phyloP scores from a whole-genome alignment of 805 yeast species.

The Jamesozyma rosinii region DNA sequence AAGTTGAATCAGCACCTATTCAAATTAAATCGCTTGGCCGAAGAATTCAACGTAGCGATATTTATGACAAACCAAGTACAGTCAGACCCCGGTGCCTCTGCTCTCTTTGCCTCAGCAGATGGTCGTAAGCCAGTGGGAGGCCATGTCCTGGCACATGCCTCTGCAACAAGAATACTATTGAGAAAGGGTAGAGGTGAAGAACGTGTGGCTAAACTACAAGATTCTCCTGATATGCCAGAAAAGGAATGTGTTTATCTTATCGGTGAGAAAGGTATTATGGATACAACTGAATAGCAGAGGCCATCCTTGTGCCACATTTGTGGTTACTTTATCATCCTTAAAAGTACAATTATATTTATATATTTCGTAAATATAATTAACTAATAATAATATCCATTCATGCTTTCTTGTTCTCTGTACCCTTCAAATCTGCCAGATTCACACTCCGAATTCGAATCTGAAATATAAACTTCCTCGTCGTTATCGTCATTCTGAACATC shows the following conservation, averaged over 20 bases:
- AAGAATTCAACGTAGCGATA: constrained; percentile 70
- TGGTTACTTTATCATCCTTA: too few relatives aligned
- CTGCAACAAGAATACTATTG: constrained; percentile 64
- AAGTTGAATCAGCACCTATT: constrained; percentile 52
- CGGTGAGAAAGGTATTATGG: constrained; percentile 59
- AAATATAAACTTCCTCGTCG: background rate
- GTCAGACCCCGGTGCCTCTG: constrained; percentile 76
- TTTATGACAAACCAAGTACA: constrained; percentile 72
- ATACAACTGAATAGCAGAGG: constrained; percentile 32
- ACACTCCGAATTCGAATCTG: too few relatives aligned
- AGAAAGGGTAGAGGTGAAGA: constrained; percentile 75
- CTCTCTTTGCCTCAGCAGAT: constrained; percentile 70
- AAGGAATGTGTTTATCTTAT: constrained; percentile 67
- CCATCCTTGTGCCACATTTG: too few relatives aligned
- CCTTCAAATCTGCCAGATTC: too few relatives aligned
- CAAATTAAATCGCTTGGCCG: constrained; percentile 51
- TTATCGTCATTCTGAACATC: background rate
- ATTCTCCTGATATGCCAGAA: constrained; percentile 77
- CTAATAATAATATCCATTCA: too few relatives aligned
- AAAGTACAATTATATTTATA: too few relatives aligned
- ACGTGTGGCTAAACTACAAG: constrained; percentile 70
- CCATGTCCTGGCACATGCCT: constrained; percentile 72
- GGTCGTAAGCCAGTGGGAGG: constrained; percentile 83
- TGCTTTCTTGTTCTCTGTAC: too few relatives aligned
- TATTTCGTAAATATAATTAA: background rate